phyloP scores from a whole-genome alignment of 2,329 filamentous ascomycete species.

The Aspergillus jensenii region DNA sequence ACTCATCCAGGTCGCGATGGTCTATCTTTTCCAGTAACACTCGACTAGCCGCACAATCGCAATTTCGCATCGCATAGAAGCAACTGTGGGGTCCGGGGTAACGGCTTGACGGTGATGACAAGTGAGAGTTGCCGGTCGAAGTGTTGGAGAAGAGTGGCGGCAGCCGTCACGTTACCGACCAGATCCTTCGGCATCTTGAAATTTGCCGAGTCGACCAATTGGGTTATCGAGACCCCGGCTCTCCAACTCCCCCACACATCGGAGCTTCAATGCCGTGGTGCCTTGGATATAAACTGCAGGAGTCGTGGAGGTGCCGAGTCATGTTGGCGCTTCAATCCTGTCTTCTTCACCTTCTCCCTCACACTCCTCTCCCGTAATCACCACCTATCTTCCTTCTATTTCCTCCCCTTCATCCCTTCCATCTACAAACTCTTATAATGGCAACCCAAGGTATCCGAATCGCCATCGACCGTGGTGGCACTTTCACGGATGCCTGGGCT shows the following conservation, averaged over 20 bases:
- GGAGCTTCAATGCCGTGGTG: background rate
- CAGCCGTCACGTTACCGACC: background rate
- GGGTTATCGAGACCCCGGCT: background rate
- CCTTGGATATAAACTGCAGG: slow-evolving; percentile 5
- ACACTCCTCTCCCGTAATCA: background rate
- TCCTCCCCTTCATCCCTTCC: background rate
- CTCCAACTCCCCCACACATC: background rate
- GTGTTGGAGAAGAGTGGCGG: background rate
- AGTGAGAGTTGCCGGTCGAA: background rate
- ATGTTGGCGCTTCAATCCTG: background rate
- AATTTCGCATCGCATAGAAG: background rate
- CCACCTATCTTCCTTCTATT: background rate
- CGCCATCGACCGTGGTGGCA: slow-evolving; percentile 13
- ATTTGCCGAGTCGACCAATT: background rate
- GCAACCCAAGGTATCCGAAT: slow-evolving; percentile 11
- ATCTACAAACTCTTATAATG: background rate
- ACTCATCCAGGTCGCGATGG: background rate
- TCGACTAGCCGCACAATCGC: background rate
- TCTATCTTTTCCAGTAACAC: background rate
- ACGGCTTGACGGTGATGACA: background rate
- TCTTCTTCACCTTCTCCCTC: background rate
- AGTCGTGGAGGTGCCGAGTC: background rate
- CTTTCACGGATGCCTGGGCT: slow-evolving; percentile 11
- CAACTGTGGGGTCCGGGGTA: slow-evolving; percentile 11
- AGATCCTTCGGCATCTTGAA: background rate